Base-by-base conservation (phyloP, 805 yeast genomes). In the Debaryomyces castellii region DNA sequence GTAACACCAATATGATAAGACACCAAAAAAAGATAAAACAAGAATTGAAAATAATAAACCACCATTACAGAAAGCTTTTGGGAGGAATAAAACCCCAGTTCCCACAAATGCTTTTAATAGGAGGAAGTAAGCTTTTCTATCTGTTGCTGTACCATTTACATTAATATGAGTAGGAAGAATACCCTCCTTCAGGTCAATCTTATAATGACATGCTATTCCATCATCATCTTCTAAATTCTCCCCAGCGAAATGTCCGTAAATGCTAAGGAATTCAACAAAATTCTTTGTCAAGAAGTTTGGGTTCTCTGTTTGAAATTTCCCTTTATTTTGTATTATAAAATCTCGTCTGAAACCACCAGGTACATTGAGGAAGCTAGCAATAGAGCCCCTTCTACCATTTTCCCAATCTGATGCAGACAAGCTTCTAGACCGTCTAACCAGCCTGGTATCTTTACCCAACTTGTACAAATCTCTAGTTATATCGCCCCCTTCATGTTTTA, bases 171-270 rank as follows among this genome's bases (percentile, higher is more conserved):
- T 17, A 7, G 42, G 45, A 16, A 35, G 39, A n/a, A 40, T 51
- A 14, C 42, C 49, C 22, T 21, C 40, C 8, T 47, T 45, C 12
- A 52, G 53, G 11, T 49, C 39, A 2, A 66, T 57, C 25, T 53
- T 56, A 50, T 74, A 78, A 48, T 74, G 78, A 50, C 82, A 79
- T 1, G 80, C 78, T 59, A 67, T 71, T 54, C 47, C 78, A 57
- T 82, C 90, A 44, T 78, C 83, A 57, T 82, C 86, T 55, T 85
- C 92, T 44, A 87, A 74, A 33, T 83, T 80, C 63, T 87, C 94
- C 59, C 95, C 95, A 2, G 94, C 94, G 65, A 87, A 87, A 68
- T 87, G 92, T 5, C 95, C 95, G 63, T 87, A 87, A 6, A 87
- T 74, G 51, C 87, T 82, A 39, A 87, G 68, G 57, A 87, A 87